Evolutionary conservation across 805 yeast species (phyloP).

Genomic region (Ogataea paradorogensis): DNA sequence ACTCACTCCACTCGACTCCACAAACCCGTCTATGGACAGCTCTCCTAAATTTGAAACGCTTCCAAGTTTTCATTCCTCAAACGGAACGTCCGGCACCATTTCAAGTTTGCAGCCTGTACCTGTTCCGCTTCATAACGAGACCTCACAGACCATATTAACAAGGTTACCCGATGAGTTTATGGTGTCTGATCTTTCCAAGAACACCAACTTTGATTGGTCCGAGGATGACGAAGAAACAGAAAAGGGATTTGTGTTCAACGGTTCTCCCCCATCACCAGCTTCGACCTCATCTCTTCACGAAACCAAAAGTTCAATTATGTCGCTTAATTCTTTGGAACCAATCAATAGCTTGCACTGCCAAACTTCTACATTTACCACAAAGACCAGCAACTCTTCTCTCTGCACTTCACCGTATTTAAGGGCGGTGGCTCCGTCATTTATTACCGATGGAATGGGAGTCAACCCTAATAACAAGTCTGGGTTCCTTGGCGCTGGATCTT

Average conservation of each 20-base stretch:
- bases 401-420: slow-evolving; percentile 25
- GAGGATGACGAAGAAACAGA: slow-evolving; percentile 45
- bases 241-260: slow-evolving; percentile 7
- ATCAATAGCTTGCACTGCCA: slow-evolving; percentile 3
- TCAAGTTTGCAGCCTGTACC: background rate
- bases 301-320: slow-evolving; percentile 16
- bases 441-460: slow-evolving; percentile 65
- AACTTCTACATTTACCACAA: slow-evolving; percentile 10
- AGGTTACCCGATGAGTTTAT: slow-evolving; percentile 28
- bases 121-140: background rate
- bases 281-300: slow-evolving; percentile 16
- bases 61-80: background rate
- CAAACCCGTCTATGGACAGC: slow-evolving; percentile 10
- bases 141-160: slow-evolving; percentile 16
- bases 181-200: slow-evolving; percentile 21
- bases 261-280: slow-evolving; percentile 17
- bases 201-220: slow-evolving; percentile 59
- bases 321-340: slow-evolving; percentile 17
- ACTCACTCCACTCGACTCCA: slow-evolving; percentile 14
- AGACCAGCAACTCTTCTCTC: slow-evolving; percentile 22
- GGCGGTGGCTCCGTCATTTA: slow-evolving; percentile 15
- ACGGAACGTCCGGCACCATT: background rate
- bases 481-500: slow-evolving; percentile 63
- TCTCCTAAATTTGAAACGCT: slow-evolving; percentile 18
- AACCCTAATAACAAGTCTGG: slow-evolving; percentile 49